Evolutionary conservation across 352 stramenopile genomes (phyloP), one percentile per base, ranked within the genome.

Genomic region (Phytophthora tentaculata): DNA sequence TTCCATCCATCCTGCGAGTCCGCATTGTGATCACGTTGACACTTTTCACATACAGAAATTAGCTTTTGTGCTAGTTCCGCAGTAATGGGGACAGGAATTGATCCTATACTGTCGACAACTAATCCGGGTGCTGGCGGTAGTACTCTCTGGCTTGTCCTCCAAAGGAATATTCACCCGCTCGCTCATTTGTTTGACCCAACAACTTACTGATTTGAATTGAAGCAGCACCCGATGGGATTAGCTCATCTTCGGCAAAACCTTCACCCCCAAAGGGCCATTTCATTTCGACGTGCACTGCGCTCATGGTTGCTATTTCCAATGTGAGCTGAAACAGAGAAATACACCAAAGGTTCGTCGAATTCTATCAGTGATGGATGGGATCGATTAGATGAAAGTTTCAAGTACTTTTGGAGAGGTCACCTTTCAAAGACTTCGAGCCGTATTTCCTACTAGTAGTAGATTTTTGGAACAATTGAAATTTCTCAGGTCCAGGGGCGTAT

Each of bases 181-280:
- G 5, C n/a, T 53, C 23, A 22, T 71, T 37, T 20, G 57, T 57
- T 2, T 2, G 28, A 37, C 28, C 57, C 9, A 71, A 17, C 3
- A 67, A 10, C n/a, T 67, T 19, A 2, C 26, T 71, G n/a, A 71
- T 55, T 26, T 54, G 49, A 6, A 23, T 13, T 12, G 54, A 44
- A 67, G 0, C 43, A 43, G 22, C 10, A 10, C 58, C 64, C 5
- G 8, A 50, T 7, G 64, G 64, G 6, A 45, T 10, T 3, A 19
- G 58, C 1, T 67, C 43, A 8, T 67, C 49, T 19, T 56, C 9
- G 4, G 49, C 3, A 5, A 19, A 17, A 5, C 49, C 56, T 20
- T 67, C 24, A 43, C 26, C 29, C 16, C 56, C 56, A 57, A 71
- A 71, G 12, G 57, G 64, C 64, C 57, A 67, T 10, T 60, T 29